phyloP scores from a whole-genome alignment of 2,329 filamentous ascomycete species.

The Fusarium irregulare region DNA sequence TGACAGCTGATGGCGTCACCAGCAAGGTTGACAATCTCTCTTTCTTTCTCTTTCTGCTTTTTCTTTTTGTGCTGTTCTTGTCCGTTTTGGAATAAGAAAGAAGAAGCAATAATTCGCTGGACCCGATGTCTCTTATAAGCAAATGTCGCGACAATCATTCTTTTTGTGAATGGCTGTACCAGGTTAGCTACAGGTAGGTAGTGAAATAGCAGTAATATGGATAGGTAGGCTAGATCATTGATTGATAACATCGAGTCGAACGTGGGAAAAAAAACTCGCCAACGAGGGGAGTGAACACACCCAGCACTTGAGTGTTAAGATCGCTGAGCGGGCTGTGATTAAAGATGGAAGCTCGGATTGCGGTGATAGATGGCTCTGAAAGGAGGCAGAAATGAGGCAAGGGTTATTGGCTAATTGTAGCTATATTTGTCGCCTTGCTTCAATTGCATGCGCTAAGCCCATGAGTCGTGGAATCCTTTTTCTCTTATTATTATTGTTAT shows the following conservation, averaged over 20 bases:
- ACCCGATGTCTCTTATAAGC: not conserved
- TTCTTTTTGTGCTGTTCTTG: not conserved
- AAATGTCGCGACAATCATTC: not conserved
- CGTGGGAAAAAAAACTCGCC: not conserved
- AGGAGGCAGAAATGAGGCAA: not conserved
- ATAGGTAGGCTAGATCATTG: not conserved
- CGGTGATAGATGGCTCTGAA: not conserved
- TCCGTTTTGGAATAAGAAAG: not conserved
- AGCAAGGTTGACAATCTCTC: constrained; percentile 10
- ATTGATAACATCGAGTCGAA: not conserved
- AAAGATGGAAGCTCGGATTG: not conserved
- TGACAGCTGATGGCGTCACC: constrained; percentile 35
- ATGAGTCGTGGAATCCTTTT: not conserved
- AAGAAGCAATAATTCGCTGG: constrained; percentile 36
- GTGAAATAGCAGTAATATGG: not conserved
- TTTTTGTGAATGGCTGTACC: not conserved
- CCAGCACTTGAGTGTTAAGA: not conserved
- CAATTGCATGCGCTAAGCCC: not conserved
- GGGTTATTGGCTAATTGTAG: not conserved
- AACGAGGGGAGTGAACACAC: not conserved
- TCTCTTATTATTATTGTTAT: no score
- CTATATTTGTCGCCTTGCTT: no score
- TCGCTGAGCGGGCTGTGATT: not conserved
- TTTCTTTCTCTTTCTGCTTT: not conserved
- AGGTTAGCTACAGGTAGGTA: not conserved